Evolutionary conservation across 2,329 filamentous ascomycete genomes (phyloP), one percentile per base, ranked within the genome.

Genomic region (Paecilomyces niveus): DNA sequence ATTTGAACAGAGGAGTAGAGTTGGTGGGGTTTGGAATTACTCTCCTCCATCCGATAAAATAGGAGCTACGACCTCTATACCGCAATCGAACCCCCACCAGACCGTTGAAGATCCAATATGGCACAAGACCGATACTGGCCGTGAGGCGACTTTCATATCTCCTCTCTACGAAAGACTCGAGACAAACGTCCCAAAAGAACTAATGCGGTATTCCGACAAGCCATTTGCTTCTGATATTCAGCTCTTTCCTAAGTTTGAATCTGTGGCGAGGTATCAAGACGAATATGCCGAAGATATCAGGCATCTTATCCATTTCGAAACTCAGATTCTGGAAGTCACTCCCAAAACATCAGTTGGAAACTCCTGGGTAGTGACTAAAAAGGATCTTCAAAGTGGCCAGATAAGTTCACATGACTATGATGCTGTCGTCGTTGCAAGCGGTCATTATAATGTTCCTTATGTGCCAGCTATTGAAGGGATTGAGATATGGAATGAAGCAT

Each of bases 1-100:
- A 45, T 95, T 89, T 67, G 94, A 97, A 74, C 90, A 96, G 73
- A 86, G 91, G 63, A 78, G 81, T 52, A 81, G 84, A 54, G 83
- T 89, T 6, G 93, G 92, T 58, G 93, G 94, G 1, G 84, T 94
- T 9, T 97, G 93, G 93, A 88, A 91, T 67, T 92, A 95, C 72
- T 86, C 82, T 61, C 76, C 79, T 31, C 74, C 80, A 73, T 57
- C 74, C 53, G 68, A 79, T 70, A 61, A 81, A 65, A 64, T 77
- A 68, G 60, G 81, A 50, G 21, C 68, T 54, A 55, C 67, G 68
- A 64, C 81, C 65, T 53, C 66, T 32, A 77, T 93, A 39, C 91
- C 92, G 7, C 88, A 92, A 69, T 85, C 85, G n/a, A 82, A 83
- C 65, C 82, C 82, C 2, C 68, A 83, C 66, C 80, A 81, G 52